Base-by-base conservation (phyloP, 129 eudicot species). In the Rutidosis leptorrhynchoides region DNA sequence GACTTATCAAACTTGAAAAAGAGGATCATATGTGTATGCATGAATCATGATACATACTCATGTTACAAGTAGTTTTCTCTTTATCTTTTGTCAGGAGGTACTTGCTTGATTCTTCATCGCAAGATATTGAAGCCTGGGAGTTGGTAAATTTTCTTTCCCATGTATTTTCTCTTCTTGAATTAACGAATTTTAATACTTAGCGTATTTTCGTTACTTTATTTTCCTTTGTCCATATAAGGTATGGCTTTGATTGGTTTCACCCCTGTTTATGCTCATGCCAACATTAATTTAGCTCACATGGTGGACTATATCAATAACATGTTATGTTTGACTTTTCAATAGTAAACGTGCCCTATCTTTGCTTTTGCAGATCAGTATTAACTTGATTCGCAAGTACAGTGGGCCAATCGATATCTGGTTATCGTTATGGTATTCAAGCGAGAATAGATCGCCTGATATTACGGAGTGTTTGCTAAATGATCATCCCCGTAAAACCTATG, bases 391-490 rank as follows among this genome's bases (percentile, higher is more conserved):
- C 74, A 93, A 93, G 90, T 93, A 93, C 68, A 78, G 76, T 46
- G 96, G 96, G 74, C 86, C 93, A 28, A 26, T 82, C 55, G 99
- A 93, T 73, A 75, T 93, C 28, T 93, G 96, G 96, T 45, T 86
- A 48, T 93, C 99, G 33, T 56, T 62, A 58, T 66, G 85, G 42
- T 48, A 35, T 69, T 80, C 91, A 45, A 4, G 46, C 5, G 37
- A 62, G 61, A 7, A 0, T 58, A 61, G 57, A 45, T 17, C 20
- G 3, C 56, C 64, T 46, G 82, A 72, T 64, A 76, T 78, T 55
- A 42, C 75, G 66, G 77, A 76, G 42, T 93, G 96, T 78, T 72
- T 93, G 79, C 64, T 89, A 37, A 93, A 93, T 67, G 86, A 73
- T 43, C 71, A 86, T 74, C 90, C 96, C 12, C 37, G 22, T 30